These are phyloP conservation scores for Boletus huronensis DNA, from an alignment of 768 basidiomycete genomes.

Conservation along the genomic window DNA sequence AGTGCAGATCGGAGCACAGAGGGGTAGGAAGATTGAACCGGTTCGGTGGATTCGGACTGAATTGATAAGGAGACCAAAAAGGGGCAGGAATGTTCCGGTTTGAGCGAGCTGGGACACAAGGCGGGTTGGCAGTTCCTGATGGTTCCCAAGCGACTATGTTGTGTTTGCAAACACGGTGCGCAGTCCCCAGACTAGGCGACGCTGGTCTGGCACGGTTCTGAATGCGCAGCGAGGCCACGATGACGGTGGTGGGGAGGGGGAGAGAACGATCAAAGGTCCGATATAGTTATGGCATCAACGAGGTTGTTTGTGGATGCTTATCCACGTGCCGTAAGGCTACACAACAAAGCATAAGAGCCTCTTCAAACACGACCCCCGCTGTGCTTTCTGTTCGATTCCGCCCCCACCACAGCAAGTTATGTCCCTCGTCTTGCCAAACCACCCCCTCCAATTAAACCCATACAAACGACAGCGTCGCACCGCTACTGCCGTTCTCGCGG, in stretches of 20 bases:
- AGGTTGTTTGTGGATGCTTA: conserved; percentile 36
- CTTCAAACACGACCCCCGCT: conserved; percentile 33
- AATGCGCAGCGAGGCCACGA: not conserved
- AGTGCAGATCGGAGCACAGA: conserved; percentile 8
- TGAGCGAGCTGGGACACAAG: conserved; percentile 25
- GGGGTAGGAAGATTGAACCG: not conserved
- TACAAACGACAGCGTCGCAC: conserved; percentile 49
- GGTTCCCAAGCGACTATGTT: conserved; percentile 25
- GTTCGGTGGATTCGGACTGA: conserved; percentile 14
- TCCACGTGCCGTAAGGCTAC: conserved; percentile 35
- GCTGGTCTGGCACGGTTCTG: not conserved
- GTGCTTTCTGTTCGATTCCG: conserved; percentile 23
- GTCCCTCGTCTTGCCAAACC: conserved; percentile 19
- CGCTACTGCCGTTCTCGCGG: conserved; percentile 74
- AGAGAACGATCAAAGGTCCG: conserved; percentile 16
- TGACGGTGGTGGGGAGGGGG: not conserved
- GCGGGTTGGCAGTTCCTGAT: conserved; percentile 28
- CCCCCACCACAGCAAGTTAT: conserved; percentile 13
- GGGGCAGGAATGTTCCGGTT: conserved; percentile 13
- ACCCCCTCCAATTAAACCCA: conserved; percentile 15
- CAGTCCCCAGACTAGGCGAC: not conserved
- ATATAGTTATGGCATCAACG: conserved; percentile 32
- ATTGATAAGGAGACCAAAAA: conserved; percentile 19
- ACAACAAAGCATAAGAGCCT: conserved; percentile 34
- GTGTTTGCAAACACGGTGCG: not conserved